Base-by-base conservation (phyloP, 176 grass and related monocot genomes). In the Bromus sterilis region DNA sequence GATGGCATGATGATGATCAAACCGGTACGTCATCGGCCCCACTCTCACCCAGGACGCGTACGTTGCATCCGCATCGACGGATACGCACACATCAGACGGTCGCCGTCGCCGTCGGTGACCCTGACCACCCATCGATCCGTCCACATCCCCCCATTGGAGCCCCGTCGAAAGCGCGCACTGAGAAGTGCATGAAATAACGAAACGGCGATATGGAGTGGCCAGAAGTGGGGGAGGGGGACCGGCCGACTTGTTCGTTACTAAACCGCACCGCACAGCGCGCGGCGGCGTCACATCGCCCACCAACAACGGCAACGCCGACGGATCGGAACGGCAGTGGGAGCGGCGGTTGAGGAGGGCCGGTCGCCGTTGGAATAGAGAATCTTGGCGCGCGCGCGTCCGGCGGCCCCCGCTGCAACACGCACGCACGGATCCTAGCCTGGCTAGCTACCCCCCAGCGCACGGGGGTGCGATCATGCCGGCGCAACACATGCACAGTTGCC, bases 211-310 rank as follows among this genome's bases (percentile, higher is more conserved):
- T n/a, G n/a, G n/a, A n/a, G n/a, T n/a, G n/a, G n/a, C n/a, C n/a
- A n/a, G n/a, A n/a, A n/a, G n/a, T n/a, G n/a, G 67, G 74, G 60
- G 63, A 66, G 49, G 58, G 81, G 58, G 86, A 56, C 32, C 32
- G 53, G 56, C 67, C 80, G 67, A 63, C 87, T 85, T 89, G 87
- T 72, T 78, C 77, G 87, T 89, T 81, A 85, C 87, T 81, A 60
- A 76, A 77, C 82, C 82, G 69, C 69, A n/a, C 7, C 32, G 64
- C 73, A 76, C 14, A 15, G 44, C 59, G 34, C 26, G 49, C 76
- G 81, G 42, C 42, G 2, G 77, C 70, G 87, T 89, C 87, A 85
- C 82, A n/a, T 89, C 87, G 5, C 7, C 71, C 87, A 85, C 87
- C 87, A 85, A 89, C 87, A 89, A 75, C 65, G 74, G 76, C 76